Conservation (phyloP, 768 basidiomycete species). For the Jaapia argillacea region DNA sequence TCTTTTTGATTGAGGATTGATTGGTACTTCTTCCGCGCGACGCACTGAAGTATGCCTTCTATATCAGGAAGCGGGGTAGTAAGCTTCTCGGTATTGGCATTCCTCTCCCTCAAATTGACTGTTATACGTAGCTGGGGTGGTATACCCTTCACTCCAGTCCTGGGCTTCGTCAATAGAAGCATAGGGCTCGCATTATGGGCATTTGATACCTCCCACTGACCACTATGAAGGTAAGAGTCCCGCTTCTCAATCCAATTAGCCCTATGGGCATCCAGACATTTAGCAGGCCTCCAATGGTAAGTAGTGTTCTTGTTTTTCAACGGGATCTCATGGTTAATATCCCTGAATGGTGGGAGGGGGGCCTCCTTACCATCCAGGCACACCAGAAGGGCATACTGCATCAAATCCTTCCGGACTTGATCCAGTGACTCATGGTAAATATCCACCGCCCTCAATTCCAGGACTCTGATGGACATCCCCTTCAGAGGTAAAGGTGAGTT, state of each 20-base stretch:
- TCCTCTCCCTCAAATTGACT: conserved; percentile 9
- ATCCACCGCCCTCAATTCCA: conserved; percentile 8
- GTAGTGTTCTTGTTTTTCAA: conserved; percentile 10
- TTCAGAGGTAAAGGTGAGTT: conserved; percentile 4
- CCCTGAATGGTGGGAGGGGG: conserved; percentile 10
- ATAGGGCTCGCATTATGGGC: conserved; percentile 12
- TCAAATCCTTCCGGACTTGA: conserved; percentile 6
- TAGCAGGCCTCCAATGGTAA: conserved; percentile 10
- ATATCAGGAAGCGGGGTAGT: conserved; percentile 17
- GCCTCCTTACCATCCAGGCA: conserved; percentile 5
- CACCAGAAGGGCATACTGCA: conserved; percentile 6
- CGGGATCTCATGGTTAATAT: conserved; percentile 12
- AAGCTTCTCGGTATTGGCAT: conserved; percentile 15
- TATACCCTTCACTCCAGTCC: conserved; percentile 1
- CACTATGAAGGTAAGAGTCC: conserved; percentile 12
- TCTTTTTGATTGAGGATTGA: conserved; percentile 17
- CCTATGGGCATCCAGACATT: conserved; percentile 13
- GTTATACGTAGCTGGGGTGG: conserved; percentile 6
- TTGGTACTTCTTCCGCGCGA: conserved; percentile 6
- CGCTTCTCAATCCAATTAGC: conserved; percentile 11
- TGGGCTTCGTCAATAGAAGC: conserved; percentile 7
- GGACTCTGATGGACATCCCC: conserved; percentile 6
- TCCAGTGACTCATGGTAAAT: conserved; percentile 6
- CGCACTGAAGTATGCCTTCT: conserved; percentile 11
- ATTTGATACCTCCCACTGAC: conserved; percentile 10